phyloP scores from a whole-genome alignment of 73 alveolate species.

The Paramecium octaurelia region DNA sequence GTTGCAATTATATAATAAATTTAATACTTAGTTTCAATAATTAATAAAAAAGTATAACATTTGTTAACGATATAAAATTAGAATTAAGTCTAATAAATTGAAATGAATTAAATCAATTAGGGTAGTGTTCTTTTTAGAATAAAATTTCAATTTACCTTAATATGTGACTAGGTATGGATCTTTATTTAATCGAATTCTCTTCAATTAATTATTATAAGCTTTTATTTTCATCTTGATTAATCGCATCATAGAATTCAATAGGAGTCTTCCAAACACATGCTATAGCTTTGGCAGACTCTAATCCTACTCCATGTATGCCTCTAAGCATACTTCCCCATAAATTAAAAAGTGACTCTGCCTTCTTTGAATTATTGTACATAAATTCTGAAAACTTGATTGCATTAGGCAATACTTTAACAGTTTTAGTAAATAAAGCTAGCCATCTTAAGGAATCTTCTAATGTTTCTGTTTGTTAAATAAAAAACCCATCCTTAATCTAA shows the following conservation, averaged over 20 bases:
- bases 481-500: constrained; percentile 66
- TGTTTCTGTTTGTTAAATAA: constrained; percentile 46
- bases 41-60: no score
- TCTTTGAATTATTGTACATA: background rate
- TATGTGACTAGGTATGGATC: background rate
- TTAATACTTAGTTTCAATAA: no score
- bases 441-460: constrained; percentile 67
- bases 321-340: constrained; percentile 40
- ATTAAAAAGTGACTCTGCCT: background rate
- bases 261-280: constrained; percentile 19
- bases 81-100: background rate
- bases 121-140: background rate
- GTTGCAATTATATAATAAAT: no score
- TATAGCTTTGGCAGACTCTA: background rate
- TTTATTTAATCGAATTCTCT: background rate
- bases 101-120: background rate
- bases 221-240: background rate
- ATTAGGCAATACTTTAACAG: background rate
- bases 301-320: constrained; percentile 34
- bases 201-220: background rate
- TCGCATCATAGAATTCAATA: background rate
- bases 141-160: background rate
- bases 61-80: no score
- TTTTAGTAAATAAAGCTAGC: constrained; percentile 69
- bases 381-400: background rate